phyloP scores from a whole-genome alignment of 805 yeast genomes.

The Metschnikowia orientalis region DNA sequence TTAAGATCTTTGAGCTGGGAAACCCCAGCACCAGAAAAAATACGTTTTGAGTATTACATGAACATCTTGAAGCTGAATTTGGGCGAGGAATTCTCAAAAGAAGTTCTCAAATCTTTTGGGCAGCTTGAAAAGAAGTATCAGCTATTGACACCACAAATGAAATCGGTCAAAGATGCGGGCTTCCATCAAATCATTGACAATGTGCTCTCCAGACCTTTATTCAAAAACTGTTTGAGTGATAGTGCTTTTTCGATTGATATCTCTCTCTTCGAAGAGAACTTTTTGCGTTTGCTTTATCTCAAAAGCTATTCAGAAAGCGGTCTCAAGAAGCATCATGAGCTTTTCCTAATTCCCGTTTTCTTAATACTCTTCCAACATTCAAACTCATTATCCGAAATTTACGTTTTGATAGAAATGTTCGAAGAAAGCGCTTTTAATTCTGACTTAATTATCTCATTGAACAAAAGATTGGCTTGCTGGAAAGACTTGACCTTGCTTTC shows the following conservation, averaged over 20 bases:
- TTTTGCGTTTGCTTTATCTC: conserved; percentile 30
- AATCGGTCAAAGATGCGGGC: conserved; percentile 30
- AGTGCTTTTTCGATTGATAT: neutral
- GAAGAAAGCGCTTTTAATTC: conserved; percentile 29
- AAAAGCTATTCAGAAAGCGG: conserved; percentile 37
- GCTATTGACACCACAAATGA: conserved; percentile 26
- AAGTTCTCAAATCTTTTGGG: conserved; percentile 18
- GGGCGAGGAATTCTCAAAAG: conserved; percentile 16
- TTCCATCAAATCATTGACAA: conserved; percentile 25
- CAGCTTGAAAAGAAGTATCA: conserved; percentile 21
- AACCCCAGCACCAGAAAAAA: conserved; percentile 25
- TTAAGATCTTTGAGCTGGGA: conserved; percentile 38
- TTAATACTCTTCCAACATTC: conserved; percentile 26
- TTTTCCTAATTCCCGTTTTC: conserved; percentile 35
- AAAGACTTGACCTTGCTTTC: conserved; percentile 18
- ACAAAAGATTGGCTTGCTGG: conserved; percentile 29
- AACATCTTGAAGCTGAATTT: conserved; percentile 21
- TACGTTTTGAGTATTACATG: conserved; percentile 27
- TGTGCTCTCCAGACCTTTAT: conserved; percentile 30
- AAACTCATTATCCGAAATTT: conserved; percentile 25
- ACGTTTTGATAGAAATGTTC: conserved; percentile 29
- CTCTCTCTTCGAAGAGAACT: conserved; percentile 19
- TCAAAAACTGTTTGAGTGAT: conserved; percentile 19
- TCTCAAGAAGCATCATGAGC: conserved; percentile 36
- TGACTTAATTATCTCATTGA: conserved; percentile 25